Evolutionary conservation across 306 rosid genomes (phyloP), one percentile per base, ranked within the genome.

Genomic region (Parietaria judaica): DNA sequence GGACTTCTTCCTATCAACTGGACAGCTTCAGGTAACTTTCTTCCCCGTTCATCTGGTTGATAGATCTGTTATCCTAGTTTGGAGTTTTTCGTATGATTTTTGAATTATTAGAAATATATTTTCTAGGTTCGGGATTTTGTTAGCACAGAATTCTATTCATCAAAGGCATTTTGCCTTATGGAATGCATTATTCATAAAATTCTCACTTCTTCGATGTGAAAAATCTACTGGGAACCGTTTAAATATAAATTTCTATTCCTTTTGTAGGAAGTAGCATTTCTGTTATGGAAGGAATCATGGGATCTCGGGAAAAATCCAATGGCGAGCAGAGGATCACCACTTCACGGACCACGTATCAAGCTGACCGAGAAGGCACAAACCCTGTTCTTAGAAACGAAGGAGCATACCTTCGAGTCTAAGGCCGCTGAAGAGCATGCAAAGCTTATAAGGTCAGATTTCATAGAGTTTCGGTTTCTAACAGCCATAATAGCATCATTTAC

Each of bases 391-490:
- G 95, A 86, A 85, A 86, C 96, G 52, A 91, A 88, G 86, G 98
- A 91, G 67, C 94, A 85, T 59, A 53, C 72, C 44, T 92, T 92
- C 71, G 98, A 92, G 75, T 75, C 88, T 49, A 92, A 92, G 76
- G 96, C 95, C 66, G 96, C 98, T 51, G 98, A 88, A 52, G 98
- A 92, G 86, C 98, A 92, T 77, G 90, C 96, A 59, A 92, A 80
- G 68, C 74, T 92, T 69, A 69, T 92, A 63, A 88, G 88, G 98
- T 88, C 59, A 70, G 85, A 66, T 62, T 38, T 69, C 41, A 51
- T n/a, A 55, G 50, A 34, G 43, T 14, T 52, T 31, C 58, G 58
- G 35, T 64, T 58, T 4, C 35, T 52, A n/a, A 54, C 65, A 23
- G 57, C 55, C 54, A 58, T 37, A 16, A 56, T 63, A 61, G 66